Evolutionary conservation across 257 asterid genomes (phyloP).

Genomic region (Capsicum chinense): DNA sequence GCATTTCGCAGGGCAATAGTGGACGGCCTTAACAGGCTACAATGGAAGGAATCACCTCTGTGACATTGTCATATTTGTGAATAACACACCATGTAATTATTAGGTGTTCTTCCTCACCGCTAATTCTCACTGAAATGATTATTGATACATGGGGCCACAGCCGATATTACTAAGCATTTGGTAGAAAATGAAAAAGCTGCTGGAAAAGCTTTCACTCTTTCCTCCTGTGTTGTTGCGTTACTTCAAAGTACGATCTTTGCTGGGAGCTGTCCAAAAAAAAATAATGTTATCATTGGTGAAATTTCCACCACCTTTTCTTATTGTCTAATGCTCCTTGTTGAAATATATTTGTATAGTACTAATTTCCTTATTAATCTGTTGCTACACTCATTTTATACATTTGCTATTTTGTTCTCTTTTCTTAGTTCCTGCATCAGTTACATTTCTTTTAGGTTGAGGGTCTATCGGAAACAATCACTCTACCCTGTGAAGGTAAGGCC

Average conservation of each 20-base stretch:
- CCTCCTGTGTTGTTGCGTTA: background rate
- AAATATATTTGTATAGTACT: background rate
- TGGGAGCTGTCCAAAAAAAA: background rate
- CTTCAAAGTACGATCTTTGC: background rate
- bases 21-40: constrained; percentile 72
- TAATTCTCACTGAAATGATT: constrained; percentile 26
- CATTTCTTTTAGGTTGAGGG: no score
- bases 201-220: background rate
- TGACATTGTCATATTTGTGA: constrained; percentile 41
- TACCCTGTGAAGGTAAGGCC: background rate
- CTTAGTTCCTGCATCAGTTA: no score
- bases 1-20: constrained; percentile 84
- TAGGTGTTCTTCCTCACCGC: constrained; percentile 28
- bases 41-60: constrained; percentile 68
- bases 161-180: constrained; percentile 17
- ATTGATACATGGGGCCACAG: constrained; percentile 32
- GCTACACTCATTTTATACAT: background rate
- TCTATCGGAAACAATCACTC: background rate
- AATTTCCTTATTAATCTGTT: background rate
- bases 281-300: background rate
- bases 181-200: constrained; percentile 4
- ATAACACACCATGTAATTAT: constrained; percentile 21
- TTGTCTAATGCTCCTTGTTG: background rate
- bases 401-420: background rate
- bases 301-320: background rate